Evolutionary conservation across 306 rosid species (phyloP).

Genomic region (Luffa acutangula): DNA sequence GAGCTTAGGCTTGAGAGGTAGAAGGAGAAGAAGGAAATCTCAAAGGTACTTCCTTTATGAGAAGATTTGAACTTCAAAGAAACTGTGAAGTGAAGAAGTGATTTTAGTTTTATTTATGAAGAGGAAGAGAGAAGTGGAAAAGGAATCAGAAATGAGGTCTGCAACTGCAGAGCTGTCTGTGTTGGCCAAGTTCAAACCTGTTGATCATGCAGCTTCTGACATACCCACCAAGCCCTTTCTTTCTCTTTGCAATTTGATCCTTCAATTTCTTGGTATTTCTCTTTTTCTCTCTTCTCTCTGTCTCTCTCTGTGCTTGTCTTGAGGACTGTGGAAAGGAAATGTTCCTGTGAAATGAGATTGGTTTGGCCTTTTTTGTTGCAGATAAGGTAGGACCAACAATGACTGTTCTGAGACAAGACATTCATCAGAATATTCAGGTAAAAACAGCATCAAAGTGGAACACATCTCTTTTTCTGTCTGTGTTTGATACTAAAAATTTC

Average conservation of each 20-base stretch:
- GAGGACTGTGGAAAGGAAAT: neutral
- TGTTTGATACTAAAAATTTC: neutral
- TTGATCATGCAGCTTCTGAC: constrained; percentile 14
- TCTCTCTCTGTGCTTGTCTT: constrained; percentile 10
- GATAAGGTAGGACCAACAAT: constrained; percentile 95
- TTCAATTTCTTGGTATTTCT: constrained; percentile 72
- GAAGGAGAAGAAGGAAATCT: neutral
- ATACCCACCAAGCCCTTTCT: constrained; percentile 72
- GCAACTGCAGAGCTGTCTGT: constrained; percentile 58
- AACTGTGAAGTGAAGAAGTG: neutral
- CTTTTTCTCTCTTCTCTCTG: neutral
- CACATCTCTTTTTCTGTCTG: neutral
- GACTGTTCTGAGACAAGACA: constrained; percentile 81
- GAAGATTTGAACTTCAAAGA: neutral
- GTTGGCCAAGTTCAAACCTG: constrained; percentile 31
- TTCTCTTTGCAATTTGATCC: constrained; percentile 45
- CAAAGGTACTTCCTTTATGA: neutral
- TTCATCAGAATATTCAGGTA: constrained; percentile 78
- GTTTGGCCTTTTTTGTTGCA: constrained; percentile 21
- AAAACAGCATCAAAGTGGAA: neutral
- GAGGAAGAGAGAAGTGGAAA: constrained; percentile 49
- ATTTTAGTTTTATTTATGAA: constrained; percentile 18
- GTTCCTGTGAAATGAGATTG: neutral
- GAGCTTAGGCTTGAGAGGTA: neutral
- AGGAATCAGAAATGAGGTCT: constrained; percentile 45